phyloP scores from a whole-genome alignment of 148 eudicot genomes.

The Amaranthus palmeri region DNA sequence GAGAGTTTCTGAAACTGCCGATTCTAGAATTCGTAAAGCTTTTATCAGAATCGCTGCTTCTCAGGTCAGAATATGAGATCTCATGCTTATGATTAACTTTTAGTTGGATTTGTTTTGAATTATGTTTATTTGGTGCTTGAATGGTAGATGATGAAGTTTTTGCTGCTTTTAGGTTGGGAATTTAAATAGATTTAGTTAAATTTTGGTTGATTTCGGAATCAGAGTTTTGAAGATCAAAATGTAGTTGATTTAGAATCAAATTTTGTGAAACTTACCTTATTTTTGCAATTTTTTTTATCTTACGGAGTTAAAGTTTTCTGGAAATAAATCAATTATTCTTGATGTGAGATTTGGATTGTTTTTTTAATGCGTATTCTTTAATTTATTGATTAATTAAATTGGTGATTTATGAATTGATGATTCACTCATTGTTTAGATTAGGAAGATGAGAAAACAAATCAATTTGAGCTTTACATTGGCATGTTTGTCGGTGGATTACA shows the following conservation, averaged over 20 bases:
- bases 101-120: too few species aligned
- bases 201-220: neutral
- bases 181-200: too few species aligned
- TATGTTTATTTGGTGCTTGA: too few species aligned
- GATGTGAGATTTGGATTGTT: neutral
- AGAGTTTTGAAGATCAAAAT: neutral
- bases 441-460: neutral
- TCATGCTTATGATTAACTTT: too few species aligned
- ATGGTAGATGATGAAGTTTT: too few species aligned
- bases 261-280: neutral
- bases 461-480: neutral
- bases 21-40: conserved; percentile 78
- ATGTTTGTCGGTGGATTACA: conserved; percentile 18
- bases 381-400: neutral
- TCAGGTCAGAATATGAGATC: conserved; percentile 40
- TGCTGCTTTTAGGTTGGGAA: too few species aligned
- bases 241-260: neutral
- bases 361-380: neutral
- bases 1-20: conserved; percentile 66
- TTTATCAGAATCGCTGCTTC: conserved; percentile 80
- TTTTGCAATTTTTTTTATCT: neutral
- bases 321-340: neutral
- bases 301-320: neutral
- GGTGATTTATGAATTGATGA: neutral
- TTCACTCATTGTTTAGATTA: neutral